Percentiles rank a stretch among this genome's conserved stretches.
Evolutionary conservation across 495 filamentous ascomycete species (phyloP).

Genomic region (Entonaema liquescens): DNA sequence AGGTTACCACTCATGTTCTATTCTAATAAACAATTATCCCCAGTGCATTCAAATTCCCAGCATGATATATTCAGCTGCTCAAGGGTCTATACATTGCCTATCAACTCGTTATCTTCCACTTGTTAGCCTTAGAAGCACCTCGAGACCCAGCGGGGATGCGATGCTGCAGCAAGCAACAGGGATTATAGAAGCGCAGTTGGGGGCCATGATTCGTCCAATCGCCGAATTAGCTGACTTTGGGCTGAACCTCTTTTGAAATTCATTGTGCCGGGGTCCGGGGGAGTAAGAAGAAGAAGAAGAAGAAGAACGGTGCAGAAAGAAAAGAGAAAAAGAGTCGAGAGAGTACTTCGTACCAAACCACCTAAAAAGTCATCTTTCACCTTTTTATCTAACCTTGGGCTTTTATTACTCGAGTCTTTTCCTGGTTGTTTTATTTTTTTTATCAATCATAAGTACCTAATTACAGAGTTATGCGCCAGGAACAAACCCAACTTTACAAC

Average conservation of each 20-base stretch:
- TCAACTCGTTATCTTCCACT: constrained; percentile 22
- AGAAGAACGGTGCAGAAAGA: constrained; percentile 1
- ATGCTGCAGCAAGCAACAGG: constrained; percentile 35
- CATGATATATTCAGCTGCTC: constrained; percentile 25
- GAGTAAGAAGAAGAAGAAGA: constrained; percentile 22
- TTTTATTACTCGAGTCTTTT: not conserved
- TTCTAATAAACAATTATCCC: no score
- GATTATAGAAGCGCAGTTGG: constrained; percentile 29
- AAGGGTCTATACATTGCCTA: constrained; percentile 21
- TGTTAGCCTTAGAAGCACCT: constrained; percentile 11
- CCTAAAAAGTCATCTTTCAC: constrained; percentile 19
- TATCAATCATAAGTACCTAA: constrained; percentile 5
- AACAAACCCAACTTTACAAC: constrained; percentile 4
- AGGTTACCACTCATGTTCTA: no score
- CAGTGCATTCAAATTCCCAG: no score
- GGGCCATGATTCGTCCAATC: constrained; percentile 42
- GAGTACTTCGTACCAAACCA: constrained; percentile 26
- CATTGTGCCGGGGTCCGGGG: constrained; percentile 5
- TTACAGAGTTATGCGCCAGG: constrained; percentile 1
- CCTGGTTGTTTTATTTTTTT: not conserved
- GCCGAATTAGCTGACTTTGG: constrained; percentile 41
- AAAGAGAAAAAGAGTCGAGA: constrained; percentile 7
- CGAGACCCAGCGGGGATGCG: constrained; percentile 33
- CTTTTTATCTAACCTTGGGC: constrained; percentile 2
- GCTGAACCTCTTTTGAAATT: constrained; percentile 36